Evolutionary conservation across 2,329 filamentous ascomycete species (phyloP).

Genomic region (Grosmannia clavigera): DNA sequence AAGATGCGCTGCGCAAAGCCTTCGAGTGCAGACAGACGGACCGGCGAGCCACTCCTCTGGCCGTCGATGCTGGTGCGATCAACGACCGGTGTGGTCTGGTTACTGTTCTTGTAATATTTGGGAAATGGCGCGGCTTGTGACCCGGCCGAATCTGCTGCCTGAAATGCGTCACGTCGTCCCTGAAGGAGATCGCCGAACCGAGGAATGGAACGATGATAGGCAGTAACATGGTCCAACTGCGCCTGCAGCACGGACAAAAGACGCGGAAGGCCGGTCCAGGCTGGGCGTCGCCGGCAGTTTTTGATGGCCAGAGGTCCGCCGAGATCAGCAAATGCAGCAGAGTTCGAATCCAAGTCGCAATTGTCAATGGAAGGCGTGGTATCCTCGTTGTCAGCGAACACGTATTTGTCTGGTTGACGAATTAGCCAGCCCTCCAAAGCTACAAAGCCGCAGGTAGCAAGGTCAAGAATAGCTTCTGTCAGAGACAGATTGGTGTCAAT

Average conservation of each 20-base stretch:
- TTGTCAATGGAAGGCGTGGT: not conserved
- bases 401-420: constrained; percentile 54
- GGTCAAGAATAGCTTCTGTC: constrained; percentile 69
- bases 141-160: constrained; percentile 35
- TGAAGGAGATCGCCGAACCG: constrained; percentile 62
- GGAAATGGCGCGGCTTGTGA: not conserved
- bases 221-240: constrained; percentile 48
- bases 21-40: constrained; percentile 42
- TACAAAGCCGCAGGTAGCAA: constrained; percentile 76
- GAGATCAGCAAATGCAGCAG: constrained; percentile 28
- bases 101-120: constrained; percentile 4
- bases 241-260: constrained; percentile 46
- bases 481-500: constrained; percentile 83
- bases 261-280: constrained; percentile 38
- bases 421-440: constrained; percentile 84
- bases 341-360: constrained; percentile 18
- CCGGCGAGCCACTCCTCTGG: constrained; percentile 36
- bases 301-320: constrained; percentile 34
- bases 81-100: constrained; percentile 15
- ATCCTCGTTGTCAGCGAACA: constrained; percentile 36
- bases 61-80: constrained; percentile 34
- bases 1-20: constrained; percentile 51
- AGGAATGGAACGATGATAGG: constrained; percentile 51
- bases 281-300: constrained; percentile 39
- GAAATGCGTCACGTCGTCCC: constrained; percentile 51